These are phyloP conservation scores for Teunomyces gatunensis DNA, from an alignment of 805 yeast species.

Conservation along the genomic window DNA sequence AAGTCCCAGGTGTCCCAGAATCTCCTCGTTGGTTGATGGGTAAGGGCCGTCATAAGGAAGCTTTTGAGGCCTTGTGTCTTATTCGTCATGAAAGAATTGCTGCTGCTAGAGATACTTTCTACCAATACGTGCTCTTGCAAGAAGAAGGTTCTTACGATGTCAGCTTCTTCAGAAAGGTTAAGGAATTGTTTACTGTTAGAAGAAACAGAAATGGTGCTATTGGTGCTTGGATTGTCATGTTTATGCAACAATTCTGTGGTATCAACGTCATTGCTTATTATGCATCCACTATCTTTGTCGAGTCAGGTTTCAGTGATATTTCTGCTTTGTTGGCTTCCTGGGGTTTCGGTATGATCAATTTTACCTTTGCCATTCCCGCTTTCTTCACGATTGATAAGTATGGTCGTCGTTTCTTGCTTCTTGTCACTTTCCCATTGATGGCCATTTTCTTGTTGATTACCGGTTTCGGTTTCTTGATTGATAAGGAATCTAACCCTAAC, in stretches of 20 bases:
- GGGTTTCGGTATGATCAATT: slow-evolving; percentile 84
- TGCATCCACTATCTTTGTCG: slow-evolving; percentile 70
- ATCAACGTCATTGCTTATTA: slow-evolving; percentile 85
- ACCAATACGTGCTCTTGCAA: slow-evolving; percentile 55
- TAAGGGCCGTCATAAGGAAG: slow-evolving; percentile 47
- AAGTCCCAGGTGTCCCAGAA: slow-evolving; percentile 59
- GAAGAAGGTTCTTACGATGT: slow-evolving; percentile 57
- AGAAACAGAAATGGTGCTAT: slow-evolving; percentile 81
- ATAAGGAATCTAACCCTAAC: slow-evolving; percentile 35
- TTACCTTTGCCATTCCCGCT: slow-evolving; percentile 80
- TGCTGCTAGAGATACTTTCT: slow-evolving; percentile 66
- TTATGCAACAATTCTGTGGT: slow-evolving; percentile 91
- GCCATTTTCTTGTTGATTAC: slow-evolving; percentile 55
- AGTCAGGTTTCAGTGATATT: slow-evolving; percentile 61
- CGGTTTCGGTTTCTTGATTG: slow-evolving; percentile 72
- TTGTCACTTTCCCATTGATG: slow-evolving; percentile 64
- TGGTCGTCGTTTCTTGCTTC: slow-evolving; percentile 65
- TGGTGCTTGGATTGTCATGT: slow-evolving; percentile 80
- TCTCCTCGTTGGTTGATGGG: slow-evolving; percentile 70
- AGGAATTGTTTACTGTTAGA: slow-evolving; percentile 64
- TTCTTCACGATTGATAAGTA: slow-evolving; percentile 72
- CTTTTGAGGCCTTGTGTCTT: slow-evolving; percentile 46
- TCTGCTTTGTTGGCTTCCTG: slow-evolving; percentile 74
- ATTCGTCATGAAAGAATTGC: slow-evolving; percentile 48
- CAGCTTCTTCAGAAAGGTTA: slow-evolving; percentile 45